phyloP scores from a whole-genome alignment of 129 eudicot species.

The Cynara cardunculus region DNA sequence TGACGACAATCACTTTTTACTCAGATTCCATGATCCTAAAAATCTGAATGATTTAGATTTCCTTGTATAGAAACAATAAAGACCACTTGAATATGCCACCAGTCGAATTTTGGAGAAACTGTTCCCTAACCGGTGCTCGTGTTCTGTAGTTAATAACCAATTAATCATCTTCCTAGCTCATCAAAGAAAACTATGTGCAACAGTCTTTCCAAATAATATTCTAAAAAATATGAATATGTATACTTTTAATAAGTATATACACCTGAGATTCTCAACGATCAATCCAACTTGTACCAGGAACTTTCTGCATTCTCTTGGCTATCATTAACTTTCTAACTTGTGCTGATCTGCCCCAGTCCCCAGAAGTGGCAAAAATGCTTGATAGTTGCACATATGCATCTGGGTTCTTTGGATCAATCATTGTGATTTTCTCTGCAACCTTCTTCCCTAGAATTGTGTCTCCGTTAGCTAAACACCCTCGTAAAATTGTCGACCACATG shows the following conservation, averaged over 20 bases:
- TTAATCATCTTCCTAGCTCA: background rate
- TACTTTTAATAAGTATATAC: background rate
- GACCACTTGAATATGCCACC: background rate
- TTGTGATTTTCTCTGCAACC: conserved; percentile 44
- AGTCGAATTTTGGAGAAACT: too few relatives aligned
- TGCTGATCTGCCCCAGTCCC: conserved; percentile 69
- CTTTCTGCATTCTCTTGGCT: conserved; percentile 43
- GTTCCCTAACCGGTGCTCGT: background rate
- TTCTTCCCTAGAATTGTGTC: conserved; percentile 47
- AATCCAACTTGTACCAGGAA: conserved; percentile 86
- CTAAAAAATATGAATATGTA: too few relatives aligned
- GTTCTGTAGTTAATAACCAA: background rate
- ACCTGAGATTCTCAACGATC: background rate
- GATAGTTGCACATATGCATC: conserved; percentile 74
- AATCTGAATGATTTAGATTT: too few relatives aligned
- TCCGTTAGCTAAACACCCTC: conserved; percentile 83
- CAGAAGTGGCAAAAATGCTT: conserved; percentile 55
- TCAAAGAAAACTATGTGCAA: background rate
- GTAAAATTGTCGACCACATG: conserved; percentile 78
- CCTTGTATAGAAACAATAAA: too few relatives aligned
- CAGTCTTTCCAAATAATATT: background rate
- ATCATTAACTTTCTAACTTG: conserved; percentile 60
- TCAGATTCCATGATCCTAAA: too few relatives aligned
- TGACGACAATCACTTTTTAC: too few relatives aligned
- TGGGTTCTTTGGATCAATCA: conserved; percentile 65